Conservation (phyloP, 257 asterid genomes). For the Solanum sejunctum region DNA sequence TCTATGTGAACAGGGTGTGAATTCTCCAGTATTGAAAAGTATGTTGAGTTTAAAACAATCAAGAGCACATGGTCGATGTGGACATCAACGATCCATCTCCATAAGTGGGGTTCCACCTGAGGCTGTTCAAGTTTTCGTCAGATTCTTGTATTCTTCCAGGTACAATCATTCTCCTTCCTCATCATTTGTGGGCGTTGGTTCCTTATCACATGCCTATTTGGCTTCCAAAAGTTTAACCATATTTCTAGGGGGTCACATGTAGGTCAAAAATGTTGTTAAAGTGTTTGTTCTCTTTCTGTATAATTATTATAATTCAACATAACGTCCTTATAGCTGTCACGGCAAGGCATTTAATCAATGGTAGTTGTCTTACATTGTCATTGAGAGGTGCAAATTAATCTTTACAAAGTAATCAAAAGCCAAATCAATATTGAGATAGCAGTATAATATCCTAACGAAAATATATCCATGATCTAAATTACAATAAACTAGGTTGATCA, state of each 20-base stretch:
- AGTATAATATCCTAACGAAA: neutral
- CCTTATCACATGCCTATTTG: neutral
- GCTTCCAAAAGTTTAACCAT: neutral
- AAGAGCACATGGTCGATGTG: conserved; percentile 16
- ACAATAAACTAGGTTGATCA: neutral
- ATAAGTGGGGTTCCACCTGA: conserved; percentile 72
- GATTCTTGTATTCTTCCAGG: conserved; percentile 83
- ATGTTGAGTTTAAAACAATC: conserved; percentile 23
- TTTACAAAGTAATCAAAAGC: neutral
- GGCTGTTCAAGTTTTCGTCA: conserved; percentile 61
- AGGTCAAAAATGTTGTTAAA: neutral
- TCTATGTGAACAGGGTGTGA: conserved; percentile 41
- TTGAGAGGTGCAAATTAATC: neutral
- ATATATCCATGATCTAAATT: neutral
- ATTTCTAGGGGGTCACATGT: neutral
- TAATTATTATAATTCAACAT: neutral
- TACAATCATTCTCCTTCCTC: conserved; percentile 9
- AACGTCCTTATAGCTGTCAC: neutral
- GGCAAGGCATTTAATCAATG: neutral
- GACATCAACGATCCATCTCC: conserved; percentile 25
- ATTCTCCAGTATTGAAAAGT: conserved; percentile 67
- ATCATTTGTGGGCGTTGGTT: neutral
- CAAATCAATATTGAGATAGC: neutral
- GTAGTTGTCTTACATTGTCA: neutral
- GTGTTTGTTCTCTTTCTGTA: neutral